Evolutionary conservation across 306 rosid genomes (phyloP).

Genomic region (Medicago lupulina): DNA sequence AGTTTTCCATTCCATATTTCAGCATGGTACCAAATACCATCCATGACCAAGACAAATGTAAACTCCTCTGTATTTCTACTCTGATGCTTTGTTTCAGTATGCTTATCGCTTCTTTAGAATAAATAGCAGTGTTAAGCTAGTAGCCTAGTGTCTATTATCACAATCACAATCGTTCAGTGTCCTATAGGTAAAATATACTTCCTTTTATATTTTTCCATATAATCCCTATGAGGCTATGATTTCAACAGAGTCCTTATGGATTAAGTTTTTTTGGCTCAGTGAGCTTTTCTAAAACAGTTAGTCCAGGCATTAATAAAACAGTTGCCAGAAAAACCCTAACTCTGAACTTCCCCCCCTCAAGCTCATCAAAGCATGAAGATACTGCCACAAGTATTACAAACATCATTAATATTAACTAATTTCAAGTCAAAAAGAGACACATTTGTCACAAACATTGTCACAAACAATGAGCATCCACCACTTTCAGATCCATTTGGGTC

Average conservation of each 20-base stretch:
- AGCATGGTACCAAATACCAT: no score
- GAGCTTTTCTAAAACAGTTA: constrained; percentile 11
- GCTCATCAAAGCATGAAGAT: background rate
- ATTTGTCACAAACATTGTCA: no score
- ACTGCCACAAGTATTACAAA: background rate
- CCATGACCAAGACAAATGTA: no score
- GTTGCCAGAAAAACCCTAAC: background rate
- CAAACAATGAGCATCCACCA: no score
- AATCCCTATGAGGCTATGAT: background rate
- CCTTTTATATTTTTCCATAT: background rate
- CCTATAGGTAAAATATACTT: background rate
- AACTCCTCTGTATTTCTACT: no score
- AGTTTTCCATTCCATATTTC: no score
- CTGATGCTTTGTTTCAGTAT: no score
- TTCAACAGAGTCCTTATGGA: background rate
- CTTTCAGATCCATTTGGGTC: no score
- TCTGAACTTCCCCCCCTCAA: background rate
- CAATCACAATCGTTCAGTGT: background rate
- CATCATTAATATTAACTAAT: background rate
- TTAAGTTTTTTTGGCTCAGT: background rate
- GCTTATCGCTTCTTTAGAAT: no score
- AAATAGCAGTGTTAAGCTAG: no score
- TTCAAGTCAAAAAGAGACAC: no score
- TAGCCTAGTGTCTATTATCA: background rate
- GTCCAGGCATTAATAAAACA: background rate